Base-by-base conservation (phyloP, 768 basidiomycete genomes). In the Tubosaeta sp. region DNA sequence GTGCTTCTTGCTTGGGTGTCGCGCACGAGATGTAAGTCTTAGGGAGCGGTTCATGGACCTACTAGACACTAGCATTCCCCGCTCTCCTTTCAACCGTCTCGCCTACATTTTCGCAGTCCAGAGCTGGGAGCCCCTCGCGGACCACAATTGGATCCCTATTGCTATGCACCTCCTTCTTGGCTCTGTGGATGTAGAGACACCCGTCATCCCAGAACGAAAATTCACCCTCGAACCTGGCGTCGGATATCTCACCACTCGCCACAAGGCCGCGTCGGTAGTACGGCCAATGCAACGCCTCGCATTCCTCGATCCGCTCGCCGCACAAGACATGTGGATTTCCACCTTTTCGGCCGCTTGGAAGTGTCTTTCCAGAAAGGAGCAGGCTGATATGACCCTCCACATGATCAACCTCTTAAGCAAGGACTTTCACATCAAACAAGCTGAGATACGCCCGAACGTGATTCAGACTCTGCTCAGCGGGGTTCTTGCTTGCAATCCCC, bases 141-240 rank as follows among this genome's bases (percentile, higher is more conserved):
- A 95, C 53, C 82, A 89, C 48, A 92, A 96, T 60, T 99, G 96
- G 96, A 86, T 94, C 30, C 86, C 89, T 57, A 78, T 98, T 18
- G 92, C 94, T 14, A 73, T 97, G 24, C 88, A 95, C 61, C 82
- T 97, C 30, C 72, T 98, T 9, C 79, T 98, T 16, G 90, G 91
- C n/a, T 74, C 80, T n/a, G 72, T 81, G 14, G 79, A 82, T 46
- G 62, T 61, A 5, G 79, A 80, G 35, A 47, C 61, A 27, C 59
- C 63, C 49, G 73, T 68, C 67, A 78, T 67, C 49, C 72, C 60
- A 13, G 71, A 79, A 65, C 49, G 76, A 69, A 67, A 74, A 63
- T 52, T 69, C 54, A 52, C 61, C 55, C 53, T 71, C 63, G 60
- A 73, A 54, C 54, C 67, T 49, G 32, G 53, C 55, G 48, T 55